Evolutionary conservation across 164 flowering plant species (phyloP), one percentile per base, ranked within the genome.

Genomic region (Cinnamomum chago): DNA sequence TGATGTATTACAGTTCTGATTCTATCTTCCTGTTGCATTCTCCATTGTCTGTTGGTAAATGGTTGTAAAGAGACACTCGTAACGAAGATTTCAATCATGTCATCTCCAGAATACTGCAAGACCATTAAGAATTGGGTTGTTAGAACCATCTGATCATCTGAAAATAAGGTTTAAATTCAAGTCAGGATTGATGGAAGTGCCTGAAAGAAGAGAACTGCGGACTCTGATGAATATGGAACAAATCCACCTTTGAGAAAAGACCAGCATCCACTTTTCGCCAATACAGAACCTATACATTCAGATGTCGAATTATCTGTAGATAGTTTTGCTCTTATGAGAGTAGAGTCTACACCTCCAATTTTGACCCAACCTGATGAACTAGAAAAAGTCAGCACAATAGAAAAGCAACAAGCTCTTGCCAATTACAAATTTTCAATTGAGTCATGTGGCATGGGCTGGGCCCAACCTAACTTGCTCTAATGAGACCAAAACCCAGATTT

Each of bases 181-280:
- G 60, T 50, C 62, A 24, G 30, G 23, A 24, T 50, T 22, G 12
- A n/a, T 20, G 23, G 67, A 64, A 64, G 52, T 80, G 90, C 98
- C 90, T 87, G 86, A 75, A 95, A 86, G 50, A 75, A 79, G 9
- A 95, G 76, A 6, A 77, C 73, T 14, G 94, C 81, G 4, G 64
- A 67, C 9, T 76, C 83, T 0, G 94, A 80, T 3, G 90, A 84
- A 66, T 81, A 71, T 2, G 90, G 75, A 67, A 81, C 82, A 70
- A 95, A 93, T 23, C 99, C 99, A 64, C 99, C 99, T 79, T 95
- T 93, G 70, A 92, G 97, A 81, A 95, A 95, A 23, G 99, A 91
- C 99, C 99, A 95, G 80, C 99, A 95, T 4, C 89, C 97, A 40
- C 25, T 50, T 73, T 76, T 84, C 0, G 95, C 95, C 10, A 81